Conservation (phyloP, 2,329 filamentous ascomycete species). For the Fusarium udum region DNA sequence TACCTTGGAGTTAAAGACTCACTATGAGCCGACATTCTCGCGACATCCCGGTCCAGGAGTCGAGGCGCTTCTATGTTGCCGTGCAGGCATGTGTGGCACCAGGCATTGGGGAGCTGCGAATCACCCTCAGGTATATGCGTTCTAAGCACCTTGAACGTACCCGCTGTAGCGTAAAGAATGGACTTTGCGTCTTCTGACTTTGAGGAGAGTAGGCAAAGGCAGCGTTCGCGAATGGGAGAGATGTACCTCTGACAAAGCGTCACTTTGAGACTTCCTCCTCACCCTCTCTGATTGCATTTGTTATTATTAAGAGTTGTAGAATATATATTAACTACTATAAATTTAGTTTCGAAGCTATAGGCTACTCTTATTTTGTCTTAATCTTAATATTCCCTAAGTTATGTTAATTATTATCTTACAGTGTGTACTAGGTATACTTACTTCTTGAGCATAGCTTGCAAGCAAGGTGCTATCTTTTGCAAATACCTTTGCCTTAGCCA, state of each 20-base stretch:
- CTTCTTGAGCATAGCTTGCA: too few relatives aligned
- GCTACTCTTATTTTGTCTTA: too few relatives aligned
- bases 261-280: not conserved
- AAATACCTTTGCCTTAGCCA: too few relatives aligned
- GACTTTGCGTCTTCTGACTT: not conserved
- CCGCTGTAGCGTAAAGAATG: not conserved
- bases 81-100: not conserved
- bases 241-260: not conserved
- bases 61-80: not conserved
- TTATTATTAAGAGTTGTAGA: too few relatives aligned
- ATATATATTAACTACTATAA: too few relatives aligned
- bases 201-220: not conserved
- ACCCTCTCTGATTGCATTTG: fast-evolving
- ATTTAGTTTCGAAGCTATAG: too few relatives aligned
- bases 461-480: too few relatives aligned
- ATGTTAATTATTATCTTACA: too few relatives aligned
- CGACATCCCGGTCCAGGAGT: fast-evolving
- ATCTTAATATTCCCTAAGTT: too few relatives aligned
- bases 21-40: fast-evolving
- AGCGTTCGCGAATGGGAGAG: not conserved
- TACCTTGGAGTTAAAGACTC: not conserved
- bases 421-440: fast-evolving
- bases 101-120: fast-evolving
- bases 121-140: fast-evolving
- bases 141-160: fast-evolving